Evolutionary conservation across 2,329 filamentous ascomycete genomes (phyloP), one percentile per base, ranked within the genome.

Genomic region (Dactylellina cionopaga): DNA sequence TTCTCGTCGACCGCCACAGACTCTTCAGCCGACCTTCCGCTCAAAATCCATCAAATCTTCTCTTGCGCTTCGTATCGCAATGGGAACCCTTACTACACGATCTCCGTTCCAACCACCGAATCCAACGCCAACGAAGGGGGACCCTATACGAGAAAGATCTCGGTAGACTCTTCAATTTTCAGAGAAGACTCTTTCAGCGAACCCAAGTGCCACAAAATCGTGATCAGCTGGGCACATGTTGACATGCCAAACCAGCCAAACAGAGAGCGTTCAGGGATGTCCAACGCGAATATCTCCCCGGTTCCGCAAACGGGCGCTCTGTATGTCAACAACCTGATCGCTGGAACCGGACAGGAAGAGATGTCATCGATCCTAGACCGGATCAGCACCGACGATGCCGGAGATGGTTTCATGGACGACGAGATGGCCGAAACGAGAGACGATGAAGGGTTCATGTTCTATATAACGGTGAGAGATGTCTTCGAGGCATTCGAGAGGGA

Each of bases 401-500:
- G 15, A 9, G 17, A 44, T 17, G 24, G 22, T 15, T 19, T 6
- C n/a, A 13, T 5, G 10, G 25, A 44, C 10, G n/a, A 2, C 6
- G 24, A 15, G 7, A 29, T 25, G 24, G 11, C 5, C 3, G 35
- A 11, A 25, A 13, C 2, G 5, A n/a, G 19, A 19, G 22, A 13
- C 2, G 39, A 35, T 2, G 25, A 17, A 11, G 19, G 5, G 1
- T 13, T 15, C 1, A 5, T 35, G 24, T 5, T 35, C 22, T 54
- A 54, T 19, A 54, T 64, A n/a, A 64, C 59, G 0, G 46, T 64
- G 1, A 44, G 35, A 24, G 59, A 64, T 29, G 25, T 54, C 3
- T 64, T 64, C 37, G 47, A 64, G 1, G 59, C 46, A 6, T 64
- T 64, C n/a, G 59, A 52, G n/a, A 54, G 47, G 25, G 59, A 64